Percentiles rank a stretch among this genome's conserved stretches.
These are phyloP conservation scores for Wickerhamiella musiphila DNA, from an alignment of 805 yeast genomes.

Conservation along the genomic window DNA sequence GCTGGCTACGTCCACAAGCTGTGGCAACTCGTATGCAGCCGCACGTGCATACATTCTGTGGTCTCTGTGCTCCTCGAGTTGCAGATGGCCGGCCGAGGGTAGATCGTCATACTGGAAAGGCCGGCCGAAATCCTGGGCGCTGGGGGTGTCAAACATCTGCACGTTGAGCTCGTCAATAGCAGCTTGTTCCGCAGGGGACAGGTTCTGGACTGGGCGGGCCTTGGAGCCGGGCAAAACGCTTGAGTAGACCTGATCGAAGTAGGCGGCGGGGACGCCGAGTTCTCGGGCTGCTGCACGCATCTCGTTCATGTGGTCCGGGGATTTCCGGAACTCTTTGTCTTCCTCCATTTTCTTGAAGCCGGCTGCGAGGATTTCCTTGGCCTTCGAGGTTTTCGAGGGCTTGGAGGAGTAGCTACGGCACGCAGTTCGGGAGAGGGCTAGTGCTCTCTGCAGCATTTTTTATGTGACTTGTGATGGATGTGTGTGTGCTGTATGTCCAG, in stretches of 20 bases:
- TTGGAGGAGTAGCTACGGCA: neutral
- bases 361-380: conserved; percentile 16
- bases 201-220: conserved; percentile 2
- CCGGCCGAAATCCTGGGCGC: conserved; percentile 12
- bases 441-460: neutral
- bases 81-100: conserved; percentile 55
- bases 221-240: conserved; percentile 13
- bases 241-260: conserved; percentile 15
- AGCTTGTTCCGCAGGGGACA: conserved; percentile 3
- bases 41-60: conserved; percentile 61
- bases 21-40: conserved; percentile 86
- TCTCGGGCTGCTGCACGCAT: conserved; percentile 18
- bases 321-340: conserved; percentile 13
- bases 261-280: conserved; percentile 17
- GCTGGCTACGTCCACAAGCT: conserved; percentile 57
- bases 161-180: conserved; percentile 12
- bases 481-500: no score
- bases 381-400: conserved; percentile 10
- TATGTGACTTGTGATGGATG: no score
- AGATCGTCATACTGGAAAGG: conserved; percentile 43
- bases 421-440: neutral
- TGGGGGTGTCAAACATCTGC: conserved; percentile 15
- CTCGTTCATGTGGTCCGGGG: conserved; percentile 15
- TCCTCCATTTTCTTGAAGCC: conserved; percentile 20
- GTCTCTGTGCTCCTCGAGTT: conserved; percentile 52